phyloP scores from a whole-genome alignment of 306 rosid genomes.

The Dalbergia oliveri region DNA sequence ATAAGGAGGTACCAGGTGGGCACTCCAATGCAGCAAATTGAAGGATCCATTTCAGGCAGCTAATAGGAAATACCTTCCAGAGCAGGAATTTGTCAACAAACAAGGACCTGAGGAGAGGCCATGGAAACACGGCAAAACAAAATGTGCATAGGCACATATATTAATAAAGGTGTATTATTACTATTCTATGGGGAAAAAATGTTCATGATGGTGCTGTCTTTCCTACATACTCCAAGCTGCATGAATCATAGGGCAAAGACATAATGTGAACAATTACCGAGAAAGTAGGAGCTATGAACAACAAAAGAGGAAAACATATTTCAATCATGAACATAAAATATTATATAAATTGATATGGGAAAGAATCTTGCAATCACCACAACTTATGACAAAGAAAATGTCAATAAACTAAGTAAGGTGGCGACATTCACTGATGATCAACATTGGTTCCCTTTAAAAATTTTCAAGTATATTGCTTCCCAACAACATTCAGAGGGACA shows the following conservation, averaged over 20 bases:
- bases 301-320: constrained; percentile 13
- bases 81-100: constrained; percentile 84
- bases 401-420: too few relatives aligned
- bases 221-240: constrained; percentile 21
- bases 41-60: constrained; percentile 94
- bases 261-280: constrained; percentile 24
- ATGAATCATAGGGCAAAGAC: constrained; percentile 29
- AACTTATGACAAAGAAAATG: too few relatives aligned
- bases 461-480: too few relatives aligned
- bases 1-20: constrained; percentile 65
- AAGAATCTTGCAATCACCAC: background rate
- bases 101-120: constrained; percentile 71
- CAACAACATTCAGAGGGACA: too few relatives aligned
- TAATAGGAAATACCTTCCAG: constrained; percentile 92
- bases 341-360: constrained; percentile 5
- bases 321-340: constrained; percentile 8
- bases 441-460: too few relatives aligned
- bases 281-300: background rate
- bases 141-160: constrained; percentile 27
- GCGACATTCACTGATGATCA: too few relatives aligned
- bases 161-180: constrained; percentile 28
- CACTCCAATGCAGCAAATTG: constrained; percentile 78
- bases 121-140: constrained; percentile 26
- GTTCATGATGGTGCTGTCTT: constrained; percentile 7
- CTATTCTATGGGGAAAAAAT: background rate